Evolutionary conservation across 2,329 filamentous ascomycete genomes (phyloP), one percentile per base, ranked within the genome.

Genomic region (Cryphonectria parasitica): DNA sequence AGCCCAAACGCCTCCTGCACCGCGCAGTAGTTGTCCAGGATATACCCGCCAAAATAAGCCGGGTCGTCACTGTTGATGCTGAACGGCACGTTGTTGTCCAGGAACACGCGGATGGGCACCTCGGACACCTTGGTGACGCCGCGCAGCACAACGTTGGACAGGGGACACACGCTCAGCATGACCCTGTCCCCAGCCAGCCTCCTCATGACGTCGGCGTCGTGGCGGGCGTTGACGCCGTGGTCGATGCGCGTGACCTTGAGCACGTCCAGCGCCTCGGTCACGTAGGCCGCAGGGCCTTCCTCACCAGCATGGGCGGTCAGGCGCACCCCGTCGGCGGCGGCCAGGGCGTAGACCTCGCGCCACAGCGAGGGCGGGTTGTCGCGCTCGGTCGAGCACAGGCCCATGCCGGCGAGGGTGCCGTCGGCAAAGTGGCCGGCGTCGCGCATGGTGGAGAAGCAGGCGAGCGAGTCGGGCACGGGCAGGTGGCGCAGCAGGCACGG

Each of bases 301-400:
- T 95, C 92, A 67, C 92, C 91, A 2, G 90, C 91, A 78, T 95
- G 92, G 2, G 91, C 89, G 0, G 92, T 95, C n/a, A 89, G 83
- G 39, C 84, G 81, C 66, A 92, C 83, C 0, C 88, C 87, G 39
- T 82, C 82, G 36, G 79, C 78, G 67, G 81, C 79, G 0, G 88
- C 90, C 28, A 84, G 82, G 1, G 77, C 80, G 76, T 90, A 95
- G 52, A 92, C 81, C 52, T 88, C 84, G 66, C 83, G 81, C 81
- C 92, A 95, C 74, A 86, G 79, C 65, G 84, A 80, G 36, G 85
- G 85, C 13, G 83, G 83, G 62, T 79, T 80, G 1, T 81, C 83
- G 54, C 72, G 69, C 71, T 78, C 77, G 4, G 76, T 75, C 49
- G 75, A 77, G 75, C 77, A 78, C 19, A 78, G 75, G 41, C 77